A percentile compares a stretch with the other conserved stretches of the same genome.
Evolutionary conservation across 805 yeast species (phyloP).

Genomic region (Candida nemodendra): DNA sequence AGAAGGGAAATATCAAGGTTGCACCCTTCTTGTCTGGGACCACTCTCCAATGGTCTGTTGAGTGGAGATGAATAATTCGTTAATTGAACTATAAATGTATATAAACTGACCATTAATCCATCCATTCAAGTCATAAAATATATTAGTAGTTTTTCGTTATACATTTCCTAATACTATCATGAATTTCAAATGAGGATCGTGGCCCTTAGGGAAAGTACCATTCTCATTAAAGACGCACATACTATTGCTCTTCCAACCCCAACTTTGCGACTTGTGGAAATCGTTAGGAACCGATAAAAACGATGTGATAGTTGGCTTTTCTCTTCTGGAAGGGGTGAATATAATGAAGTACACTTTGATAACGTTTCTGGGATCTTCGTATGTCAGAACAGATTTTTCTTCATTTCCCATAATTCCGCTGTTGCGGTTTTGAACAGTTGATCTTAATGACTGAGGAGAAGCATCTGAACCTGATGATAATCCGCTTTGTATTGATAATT

Average conservation of each 20-base stretch:
- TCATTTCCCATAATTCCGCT: slow-evolving; percentile 7
- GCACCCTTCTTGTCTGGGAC: slow-evolving; percentile 90
- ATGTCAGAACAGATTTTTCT: slow-evolving; percentile 35
- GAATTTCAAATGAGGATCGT: slow-evolving; percentile 44
- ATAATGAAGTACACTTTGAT: slow-evolving; percentile 53
- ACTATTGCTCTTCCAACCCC: slow-evolving; percentile 62
- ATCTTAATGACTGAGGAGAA: slow-evolving; percentile 1
- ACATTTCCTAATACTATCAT: slow-evolving; percentile 50
- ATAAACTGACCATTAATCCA: too few relatives aligned
- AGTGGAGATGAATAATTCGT: slow-evolving; percentile 71
- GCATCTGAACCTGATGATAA: slow-evolving; percentile 1
- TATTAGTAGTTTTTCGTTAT: too few relatives aligned
- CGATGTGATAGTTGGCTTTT: slow-evolving; percentile 46
- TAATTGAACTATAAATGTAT: too few relatives aligned
- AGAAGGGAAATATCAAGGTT: slow-evolving; percentile 47
- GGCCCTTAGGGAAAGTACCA: slow-evolving; percentile 44
- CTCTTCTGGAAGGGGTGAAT: slow-evolving; percentile 50
- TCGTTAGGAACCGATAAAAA: slow-evolving; percentile 55
- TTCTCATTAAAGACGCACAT: slow-evolving; percentile 52
- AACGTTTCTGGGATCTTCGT: slow-evolving; percentile 46
- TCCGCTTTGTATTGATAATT: slow-evolving; percentile 20
- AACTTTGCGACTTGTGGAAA: slow-evolving; percentile 53
- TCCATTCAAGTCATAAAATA: too few relatives aligned
- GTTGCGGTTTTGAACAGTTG: slow-evolving; percentile 3
- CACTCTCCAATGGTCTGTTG: slow-evolving; percentile 64